A percentile compares a stretch with the other conserved stretches of the same genome.
Conservation (phyloP, 208 protist genomes). For the Acanthamoeba quina region DNA sequence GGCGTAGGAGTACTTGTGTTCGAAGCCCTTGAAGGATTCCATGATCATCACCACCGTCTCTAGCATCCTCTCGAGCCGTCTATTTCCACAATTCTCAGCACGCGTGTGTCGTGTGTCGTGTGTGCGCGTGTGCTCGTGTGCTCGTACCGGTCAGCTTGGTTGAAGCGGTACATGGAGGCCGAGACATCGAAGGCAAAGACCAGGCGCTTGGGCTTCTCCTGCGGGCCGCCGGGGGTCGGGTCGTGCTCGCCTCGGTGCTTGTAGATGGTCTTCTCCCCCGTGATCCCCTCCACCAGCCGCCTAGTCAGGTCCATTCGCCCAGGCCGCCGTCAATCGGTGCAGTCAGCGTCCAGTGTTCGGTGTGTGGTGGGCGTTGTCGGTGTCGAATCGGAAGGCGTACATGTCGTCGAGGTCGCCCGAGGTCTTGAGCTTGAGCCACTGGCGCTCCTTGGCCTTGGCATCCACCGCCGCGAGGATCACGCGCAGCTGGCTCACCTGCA, state of each 20-base stretch:
- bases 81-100: background rate
- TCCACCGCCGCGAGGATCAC: conserved; percentile 89
- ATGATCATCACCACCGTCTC: conserved; percentile 95
- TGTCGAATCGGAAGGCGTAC: background rate
- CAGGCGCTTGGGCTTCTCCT: conserved; percentile 92
- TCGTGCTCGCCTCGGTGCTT: conserved; percentile 93
- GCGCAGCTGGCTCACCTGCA: conserved; percentile 83
- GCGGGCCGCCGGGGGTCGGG: conserved; percentile 87
- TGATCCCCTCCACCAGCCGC: conserved; percentile 90
- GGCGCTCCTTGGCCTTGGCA: conserved; percentile 91
- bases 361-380: too few relatives aligned
- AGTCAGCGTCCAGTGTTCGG: too few relatives aligned
- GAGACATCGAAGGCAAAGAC: conserved; percentile 95
- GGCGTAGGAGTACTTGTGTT: conserved; percentile 93
- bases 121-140: background rate
- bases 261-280: conserved; percentile 94
- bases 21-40: conserved; percentile 93
- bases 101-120: background rate
- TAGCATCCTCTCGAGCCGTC: conserved; percentile 92
- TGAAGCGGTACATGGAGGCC: conserved; percentile 96
- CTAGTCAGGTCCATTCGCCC: background rate
- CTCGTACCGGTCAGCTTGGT: conserved; percentile 87
- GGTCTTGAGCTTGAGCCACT: conserved; percentile 93
- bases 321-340: too few relatives aligned
- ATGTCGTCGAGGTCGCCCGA: conserved; percentile 94